A percentile compares a stretch with the other conserved stretches of the same genome.
phyloP scores from a whole-genome alignment of 2,329 filamentous ascomycete genomes.

The Aspergillus hortae region DNA sequence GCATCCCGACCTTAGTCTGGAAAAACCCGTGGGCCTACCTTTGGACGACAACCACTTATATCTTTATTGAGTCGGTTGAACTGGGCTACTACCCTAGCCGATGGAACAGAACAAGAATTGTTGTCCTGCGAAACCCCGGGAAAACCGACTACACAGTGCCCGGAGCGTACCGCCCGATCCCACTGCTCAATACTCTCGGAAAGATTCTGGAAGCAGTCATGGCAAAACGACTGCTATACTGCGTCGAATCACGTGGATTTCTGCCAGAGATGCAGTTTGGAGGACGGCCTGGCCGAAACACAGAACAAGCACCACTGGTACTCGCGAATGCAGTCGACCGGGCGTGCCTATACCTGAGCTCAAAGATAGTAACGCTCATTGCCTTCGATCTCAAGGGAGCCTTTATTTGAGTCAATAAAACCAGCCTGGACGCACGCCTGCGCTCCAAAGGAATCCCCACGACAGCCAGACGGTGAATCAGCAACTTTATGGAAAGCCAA shows the following conservation, averaged over 20 bases:
- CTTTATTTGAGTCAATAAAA: slow-evolving; percentile 14
- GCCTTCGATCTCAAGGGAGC: slow-evolving; percentile 17
- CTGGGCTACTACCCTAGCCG: slow-evolving; percentile 16
- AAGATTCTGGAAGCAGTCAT: slow-evolving; percentile 17
- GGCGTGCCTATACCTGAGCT: slow-evolving; percentile 8
- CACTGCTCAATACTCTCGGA: slow-evolving; percentile 21
- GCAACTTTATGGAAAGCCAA: slow-evolving; percentile 16
- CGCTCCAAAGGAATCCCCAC: slow-evolving; percentile 1
- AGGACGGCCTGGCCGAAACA: slow-evolving; percentile 14
- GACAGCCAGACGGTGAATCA: slow-evolving; percentile 10
- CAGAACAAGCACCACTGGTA: slow-evolving; percentile 20
- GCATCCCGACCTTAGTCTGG: slow-evolving; percentile 8
- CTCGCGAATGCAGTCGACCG: slow-evolving; percentile 16
- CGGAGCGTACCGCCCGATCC: slow-evolving; percentile 23
- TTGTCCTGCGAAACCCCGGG: slow-evolving; percentile 21
- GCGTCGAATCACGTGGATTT: slow-evolving; percentile 15
- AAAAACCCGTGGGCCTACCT: slow-evolving; percentile 9
- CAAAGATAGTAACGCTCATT: slow-evolving; percentile 16
- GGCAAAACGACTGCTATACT: slow-evolving; percentile 17
- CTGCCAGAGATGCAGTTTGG: slow-evolving; percentile 21
- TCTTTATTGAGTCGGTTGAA: slow-evolving; percentile 15
- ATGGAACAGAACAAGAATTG: slow-evolving; percentile 18
- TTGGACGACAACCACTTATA: neutral
- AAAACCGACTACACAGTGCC: slow-evolving; percentile 23
- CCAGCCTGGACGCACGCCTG: neutral